Evolutionary conservation across 371 early-diverging fungal species (phyloP).

Genomic region (Lichtheimia hyalospora): DNA sequence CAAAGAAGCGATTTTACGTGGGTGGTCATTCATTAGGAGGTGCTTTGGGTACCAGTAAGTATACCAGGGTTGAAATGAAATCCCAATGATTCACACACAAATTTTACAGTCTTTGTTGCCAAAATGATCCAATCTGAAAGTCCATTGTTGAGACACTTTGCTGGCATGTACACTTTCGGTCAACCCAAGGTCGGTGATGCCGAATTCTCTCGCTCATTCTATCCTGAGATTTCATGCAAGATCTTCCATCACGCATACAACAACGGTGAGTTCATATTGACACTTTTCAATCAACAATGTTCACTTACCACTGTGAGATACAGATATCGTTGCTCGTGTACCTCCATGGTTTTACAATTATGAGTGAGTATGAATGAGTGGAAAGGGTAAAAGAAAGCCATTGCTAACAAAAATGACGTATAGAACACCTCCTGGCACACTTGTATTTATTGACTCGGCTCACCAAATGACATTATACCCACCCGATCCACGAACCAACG

Average conservation of each 20-base stretch:
- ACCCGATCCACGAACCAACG: constrained; percentile 56
- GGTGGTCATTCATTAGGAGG: constrained; percentile 51
- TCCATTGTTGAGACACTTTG: constrained; percentile 52
- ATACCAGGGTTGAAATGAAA: background rate
- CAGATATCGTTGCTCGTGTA: constrained; percentile 46
- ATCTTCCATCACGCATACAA: constrained; percentile 63
- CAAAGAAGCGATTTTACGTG: constrained; percentile 36
- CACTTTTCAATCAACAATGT: too few relatives aligned
- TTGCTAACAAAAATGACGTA: background rate
- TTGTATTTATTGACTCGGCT: constrained; percentile 59
- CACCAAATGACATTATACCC: constrained; percentile 57
- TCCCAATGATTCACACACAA: background rate
- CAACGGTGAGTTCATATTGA: constrained; percentile 32
- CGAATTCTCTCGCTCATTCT: constrained; percentile 53
- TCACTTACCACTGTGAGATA: background rate
- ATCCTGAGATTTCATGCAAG: constrained; percentile 46
- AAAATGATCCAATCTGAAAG: constrained; percentile 62
- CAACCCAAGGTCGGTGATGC: constrained; percentile 59
- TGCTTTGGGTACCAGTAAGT: constrained; percentile 44
- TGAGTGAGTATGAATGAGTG: constrained; percentile 14
- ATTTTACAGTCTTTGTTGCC: constrained; percentile 47
- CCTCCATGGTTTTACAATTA: constrained; percentile 26
- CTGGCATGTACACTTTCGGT: constrained; percentile 60
- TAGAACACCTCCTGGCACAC: constrained; percentile 59
- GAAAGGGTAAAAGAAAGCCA: too few relatives aligned